A percentile compares a stretch with the other conserved stretches of the same genome.
These are phyloP conservation scores for Fusarium pseudograminearum DNA, from an alignment of 2,329 filamentous ascomycete species.

Conservation along the genomic window DNA sequence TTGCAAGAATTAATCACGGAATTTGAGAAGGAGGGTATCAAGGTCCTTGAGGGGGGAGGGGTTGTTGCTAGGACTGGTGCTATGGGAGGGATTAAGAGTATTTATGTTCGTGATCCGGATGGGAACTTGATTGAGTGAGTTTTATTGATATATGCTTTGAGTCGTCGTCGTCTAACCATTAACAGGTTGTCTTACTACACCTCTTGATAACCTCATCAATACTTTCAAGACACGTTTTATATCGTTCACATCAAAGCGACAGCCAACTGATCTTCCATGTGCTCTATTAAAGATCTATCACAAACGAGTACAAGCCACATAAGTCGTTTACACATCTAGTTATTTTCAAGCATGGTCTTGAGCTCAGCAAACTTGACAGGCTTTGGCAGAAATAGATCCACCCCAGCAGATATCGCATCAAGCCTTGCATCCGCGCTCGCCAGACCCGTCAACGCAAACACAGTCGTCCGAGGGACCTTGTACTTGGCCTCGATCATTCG, in stretches of 20 bases:
- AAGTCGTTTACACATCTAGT: constrained; percentile 24
- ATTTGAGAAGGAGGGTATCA: constrained; percentile 58
- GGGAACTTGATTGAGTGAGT: constrained; percentile 72
- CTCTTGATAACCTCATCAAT: not conserved
- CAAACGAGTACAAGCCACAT: constrained; percentile 16
- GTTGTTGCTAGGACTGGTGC: constrained; percentile 69
- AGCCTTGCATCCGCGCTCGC: constrained; percentile 62
- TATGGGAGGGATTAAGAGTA: constrained; percentile 64
- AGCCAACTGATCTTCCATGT: not conserved
- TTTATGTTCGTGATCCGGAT: constrained; percentile 72
- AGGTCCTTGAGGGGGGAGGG: constrained; percentile 62
- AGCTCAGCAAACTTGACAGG: constrained; percentile 60
- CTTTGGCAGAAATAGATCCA: constrained; percentile 65
- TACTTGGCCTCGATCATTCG: constrained; percentile 60
- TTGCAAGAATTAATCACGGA: constrained; percentile 60
- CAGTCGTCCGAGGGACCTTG: constrained; percentile 55
- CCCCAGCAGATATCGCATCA: constrained; percentile 62
- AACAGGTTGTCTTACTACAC: constrained; percentile 12
- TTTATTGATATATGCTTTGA: accelerated
- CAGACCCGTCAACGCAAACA: constrained; percentile 66
- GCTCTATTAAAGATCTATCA: constrained; percentile 16
- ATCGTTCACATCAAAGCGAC: not conserved
- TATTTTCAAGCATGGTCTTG: constrained; percentile 49
- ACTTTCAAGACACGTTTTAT: no score
- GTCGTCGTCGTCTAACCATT: accelerated